Conservation (phyloP, 2,329 filamentous ascomycete genomes). For the Aotearoamyces nothofagi region DNA sequence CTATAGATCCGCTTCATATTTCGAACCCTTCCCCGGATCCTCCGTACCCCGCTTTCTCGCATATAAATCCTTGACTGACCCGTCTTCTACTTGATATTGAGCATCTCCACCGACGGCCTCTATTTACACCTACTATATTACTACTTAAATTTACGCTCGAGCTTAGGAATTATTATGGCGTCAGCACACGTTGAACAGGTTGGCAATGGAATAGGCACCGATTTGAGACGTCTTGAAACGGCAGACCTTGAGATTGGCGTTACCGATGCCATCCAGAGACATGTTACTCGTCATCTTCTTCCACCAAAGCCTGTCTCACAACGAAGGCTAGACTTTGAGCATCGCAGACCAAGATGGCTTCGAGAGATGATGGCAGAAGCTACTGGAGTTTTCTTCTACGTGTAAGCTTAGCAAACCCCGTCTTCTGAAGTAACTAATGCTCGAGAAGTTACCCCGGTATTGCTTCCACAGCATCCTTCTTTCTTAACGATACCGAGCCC, state of each 20-base stretch:
- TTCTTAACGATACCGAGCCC: conserved; percentile 26
- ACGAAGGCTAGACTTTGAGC: conserved; percentile 37
- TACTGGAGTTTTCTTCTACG: conserved; percentile 41
- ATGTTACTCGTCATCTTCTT: conserved; percentile 33
- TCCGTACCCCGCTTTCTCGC: too few relatives aligned
- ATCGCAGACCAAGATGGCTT: conserved; percentile 33
- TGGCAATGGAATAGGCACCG: conserved; percentile 8
- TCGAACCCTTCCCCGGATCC: too few relatives aligned
- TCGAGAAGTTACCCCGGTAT: conserved; percentile 28
- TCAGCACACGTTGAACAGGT: conserved; percentile 9
- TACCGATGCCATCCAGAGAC: conserved; percentile 34
- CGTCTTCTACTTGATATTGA: too few relatives aligned
- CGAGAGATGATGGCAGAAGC: conserved; percentile 40
- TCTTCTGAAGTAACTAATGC: too few relatives aligned
- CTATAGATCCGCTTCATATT: too few relatives aligned
- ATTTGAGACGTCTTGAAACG: conserved; percentile 11
- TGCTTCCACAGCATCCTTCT: conserved; percentile 34
- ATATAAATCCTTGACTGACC: too few relatives aligned
- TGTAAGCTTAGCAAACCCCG: conserved; percentile 21
- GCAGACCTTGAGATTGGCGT: conserved; percentile 31
- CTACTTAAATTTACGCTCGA: too few relatives aligned
- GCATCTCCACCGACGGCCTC: too few relatives aligned
- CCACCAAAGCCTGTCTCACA: conserved; percentile 33
- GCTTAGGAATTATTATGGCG: too few relatives aligned
- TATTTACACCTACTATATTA: too few relatives aligned